These are phyloP conservation scores for Aspergillus sp. DNA, from an alignment of 2,329 filamentous ascomycete genomes.

Conservation along the genomic window DNA sequence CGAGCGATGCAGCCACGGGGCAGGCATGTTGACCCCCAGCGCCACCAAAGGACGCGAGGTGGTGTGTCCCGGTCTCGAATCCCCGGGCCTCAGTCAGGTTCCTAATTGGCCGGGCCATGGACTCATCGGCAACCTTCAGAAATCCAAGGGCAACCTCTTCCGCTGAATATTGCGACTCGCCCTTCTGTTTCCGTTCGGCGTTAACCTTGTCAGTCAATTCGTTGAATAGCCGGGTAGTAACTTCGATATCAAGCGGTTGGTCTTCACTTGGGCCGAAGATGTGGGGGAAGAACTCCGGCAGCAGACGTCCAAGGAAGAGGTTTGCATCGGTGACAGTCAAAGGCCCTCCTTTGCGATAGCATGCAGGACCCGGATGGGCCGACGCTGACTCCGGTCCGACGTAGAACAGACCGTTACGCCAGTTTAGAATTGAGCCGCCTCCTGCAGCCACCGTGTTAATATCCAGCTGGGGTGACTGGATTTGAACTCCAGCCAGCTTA, in stretches of 20 bases:
- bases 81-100: conserved; percentile 91
- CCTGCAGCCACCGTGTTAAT: conserved; percentile 95
- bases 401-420: conserved; percentile 85
- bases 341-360: conserved; percentile 88
- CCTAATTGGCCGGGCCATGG: conserved; percentile 69
- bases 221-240: conserved; percentile 72
- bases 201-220: conserved; percentile 64
- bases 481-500: conserved; percentile 89
- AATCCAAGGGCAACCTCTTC: conserved; percentile 44
- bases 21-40: conserved; percentile 92
- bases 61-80: conserved; percentile 84
- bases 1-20: conserved; percentile 81
- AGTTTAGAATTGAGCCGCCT: conserved; percentile 70
- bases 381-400: conserved; percentile 90
- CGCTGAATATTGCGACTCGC: conserved; percentile 54
- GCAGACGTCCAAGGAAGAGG: conserved; percentile 76
- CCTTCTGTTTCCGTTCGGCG: conserved; percentile 52
- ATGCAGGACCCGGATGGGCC: conserved; percentile 87
- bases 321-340: conserved; percentile 93
- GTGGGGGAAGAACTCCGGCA: conserved; percentile 93
- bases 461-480: conserved; percentile 87
- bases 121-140: conserved; percentile 44
- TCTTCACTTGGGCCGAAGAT: conserved; percentile 92
- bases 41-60: conserved; percentile 89
- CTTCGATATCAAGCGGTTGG: conserved; percentile 73